These are phyloP conservation scores for Asterophora lycoperdoides DNA, from an alignment of 768 basidiomycete genomes.

Conservation along the genomic window DNA sequence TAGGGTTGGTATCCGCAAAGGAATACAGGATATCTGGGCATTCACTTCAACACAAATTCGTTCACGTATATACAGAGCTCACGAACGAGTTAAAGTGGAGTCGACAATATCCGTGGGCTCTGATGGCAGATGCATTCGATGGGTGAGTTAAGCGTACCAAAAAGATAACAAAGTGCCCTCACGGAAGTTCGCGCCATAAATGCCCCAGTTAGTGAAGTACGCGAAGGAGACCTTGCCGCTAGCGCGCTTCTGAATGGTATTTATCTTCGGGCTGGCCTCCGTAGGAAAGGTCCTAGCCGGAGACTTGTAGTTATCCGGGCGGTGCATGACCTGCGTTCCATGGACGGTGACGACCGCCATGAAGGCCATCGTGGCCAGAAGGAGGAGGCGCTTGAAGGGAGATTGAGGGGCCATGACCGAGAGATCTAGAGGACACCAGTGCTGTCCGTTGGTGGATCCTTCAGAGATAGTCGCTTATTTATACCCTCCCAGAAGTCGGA, in stretches of 20 bases:
- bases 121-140: conserved; percentile 19
- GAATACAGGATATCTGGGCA: conserved; percentile 63
- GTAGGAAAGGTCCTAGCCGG: conserved; percentile 30
- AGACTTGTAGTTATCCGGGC: conserved; percentile 44
- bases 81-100: conserved; percentile 57
- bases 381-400: conserved; percentile 22
- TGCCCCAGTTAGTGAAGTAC: conserved; percentile 64
- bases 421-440: neutral
- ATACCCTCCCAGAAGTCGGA: conserved; percentile 9
- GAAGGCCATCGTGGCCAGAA: conserved; percentile 21
- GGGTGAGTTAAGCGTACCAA: neutral
- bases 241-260: conserved; percentile 38
- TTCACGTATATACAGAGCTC: neutral
- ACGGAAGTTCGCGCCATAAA: conserved; percentile 65
- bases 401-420: conserved; percentile 12
- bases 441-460: conserved; percentile 1
- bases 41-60: neutral
- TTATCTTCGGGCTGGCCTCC: conserved; percentile 32
- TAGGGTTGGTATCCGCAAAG: conserved; percentile 68
- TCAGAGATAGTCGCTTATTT: conserved; percentile 6
- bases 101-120: conserved; percentile 64
- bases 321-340: conserved; percentile 51
- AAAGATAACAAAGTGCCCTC: conserved; percentile 15
- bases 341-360: conserved; percentile 22
- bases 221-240: conserved; percentile 38